phyloP scores from a whole-genome alignment of 768 basidiomycete genomes.

The Fomitopsis serialis region DNA sequence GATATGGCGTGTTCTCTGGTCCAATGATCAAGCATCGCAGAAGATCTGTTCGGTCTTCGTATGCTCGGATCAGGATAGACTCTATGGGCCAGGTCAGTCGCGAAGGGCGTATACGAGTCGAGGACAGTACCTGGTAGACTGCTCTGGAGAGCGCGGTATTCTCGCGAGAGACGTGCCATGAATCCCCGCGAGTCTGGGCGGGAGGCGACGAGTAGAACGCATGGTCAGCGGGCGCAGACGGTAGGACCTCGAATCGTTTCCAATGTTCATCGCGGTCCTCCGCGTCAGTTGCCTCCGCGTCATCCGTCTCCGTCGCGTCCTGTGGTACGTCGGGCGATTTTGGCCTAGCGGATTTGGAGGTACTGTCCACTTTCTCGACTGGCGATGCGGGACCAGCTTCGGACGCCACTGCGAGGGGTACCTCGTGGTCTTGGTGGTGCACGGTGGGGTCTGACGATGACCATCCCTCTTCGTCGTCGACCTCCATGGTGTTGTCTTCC shows the following conservation, averaged over 20 bases:
- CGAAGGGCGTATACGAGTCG: not conserved
- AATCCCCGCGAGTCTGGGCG: slow-evolving; percentile 70
- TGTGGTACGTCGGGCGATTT: slow-evolving; percentile 24
- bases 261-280: slow-evolving; percentile 44
- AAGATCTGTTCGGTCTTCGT: slow-evolving; percentile 85
- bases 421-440: not conserved
- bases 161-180: slow-evolving; percentile 69
- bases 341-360: not conserved
- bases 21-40: slow-evolving; percentile 87
- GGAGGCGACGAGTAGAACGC: slow-evolving; percentile 63
- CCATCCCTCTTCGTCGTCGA: slow-evolving; percentile 27
- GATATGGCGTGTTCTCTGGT: slow-evolving; percentile 91
- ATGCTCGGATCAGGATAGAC: slow-evolving; percentile 84
- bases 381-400: slow-evolving; percentile 3
- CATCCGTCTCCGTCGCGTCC: slow-evolving; percentile 20
- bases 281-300: slow-evolving; percentile 21
- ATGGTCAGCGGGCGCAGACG: slow-evolving; percentile 77
- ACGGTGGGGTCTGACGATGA: slow-evolving; percentile 19
- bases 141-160: slow-evolving; percentile 73
- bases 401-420: not conserved
- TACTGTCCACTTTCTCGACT: not conserved
- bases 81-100: slow-evolving; percentile 38
- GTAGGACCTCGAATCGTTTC: slow-evolving; percentile 78
- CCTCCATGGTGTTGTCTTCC: slow-evolving; percentile 34
- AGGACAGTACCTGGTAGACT: slow-evolving; percentile 71